phyloP scores from a whole-genome alignment of 495 filamentous ascomycete species.

The Penicillium flavigenum region DNA sequence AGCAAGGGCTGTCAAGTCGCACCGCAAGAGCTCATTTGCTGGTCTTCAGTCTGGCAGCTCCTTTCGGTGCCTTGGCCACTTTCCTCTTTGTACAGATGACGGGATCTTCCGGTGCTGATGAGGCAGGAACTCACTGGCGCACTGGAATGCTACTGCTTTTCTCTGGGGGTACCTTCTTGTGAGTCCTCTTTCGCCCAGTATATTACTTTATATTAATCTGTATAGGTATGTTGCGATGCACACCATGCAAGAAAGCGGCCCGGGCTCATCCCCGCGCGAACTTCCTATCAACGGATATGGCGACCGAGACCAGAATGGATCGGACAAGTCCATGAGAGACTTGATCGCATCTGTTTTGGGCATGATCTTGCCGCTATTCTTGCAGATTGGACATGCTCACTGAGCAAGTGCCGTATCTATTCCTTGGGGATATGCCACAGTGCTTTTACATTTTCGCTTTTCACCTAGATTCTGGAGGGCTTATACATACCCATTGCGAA shows the following conservation, averaged over 20 bases:
- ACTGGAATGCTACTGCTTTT: slow-evolving; percentile 91
- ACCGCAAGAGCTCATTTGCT: slow-evolving; percentile 81
- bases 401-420: slow-evolving; percentile 33
- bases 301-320: slow-evolving; percentile 50
- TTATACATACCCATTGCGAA: slow-evolving; percentile 12
- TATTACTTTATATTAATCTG: slow-evolving; percentile 16
- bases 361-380: slow-evolving; percentile 85
- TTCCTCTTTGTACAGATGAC: slow-evolving; percentile 75
- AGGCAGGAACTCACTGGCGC: slow-evolving; percentile 68
- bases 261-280: slow-evolving; percentile 48
- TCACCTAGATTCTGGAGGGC: neutral
- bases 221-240: slow-evolving; percentile 96
- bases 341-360: slow-evolving; percentile 77
- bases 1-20: slow-evolving; percentile 84
- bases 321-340: slow-evolving; percentile 48
- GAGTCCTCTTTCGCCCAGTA: slow-evolving; percentile 36
- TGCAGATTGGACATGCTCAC: slow-evolving; percentile 89
- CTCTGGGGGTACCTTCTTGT: slow-evolving; percentile 94
- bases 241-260: slow-evolving; percentile 84
- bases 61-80: slow-evolving; percentile 78
- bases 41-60: slow-evolving; percentile 88
- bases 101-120: slow-evolving; percentile 50
- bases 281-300: slow-evolving; percentile 63
- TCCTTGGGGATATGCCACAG: slow-evolving; percentile 1
- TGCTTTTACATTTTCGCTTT: slow-evolving; percentile 3